Conservation (phyloP, 495 filamentous ascomycete genomes). For the Daldinia decipiens region DNA sequence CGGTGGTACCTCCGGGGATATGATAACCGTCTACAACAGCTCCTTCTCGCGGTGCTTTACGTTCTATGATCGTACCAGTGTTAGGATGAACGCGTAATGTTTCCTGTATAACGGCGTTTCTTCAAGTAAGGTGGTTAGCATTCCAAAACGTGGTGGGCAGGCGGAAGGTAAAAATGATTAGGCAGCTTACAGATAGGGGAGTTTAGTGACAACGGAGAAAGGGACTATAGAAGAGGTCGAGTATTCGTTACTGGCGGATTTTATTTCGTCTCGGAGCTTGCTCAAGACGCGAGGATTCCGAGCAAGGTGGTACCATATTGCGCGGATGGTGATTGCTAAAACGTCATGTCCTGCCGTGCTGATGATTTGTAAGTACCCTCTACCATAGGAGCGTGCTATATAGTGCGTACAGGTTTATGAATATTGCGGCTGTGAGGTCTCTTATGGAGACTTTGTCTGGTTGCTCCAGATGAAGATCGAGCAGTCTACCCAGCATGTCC, state of each 20-base stretch:
- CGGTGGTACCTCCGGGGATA: conserved; percentile 58
- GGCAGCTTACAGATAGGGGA: background rate
- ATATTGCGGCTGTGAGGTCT: background rate
- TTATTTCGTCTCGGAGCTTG: conserved; percentile 48
- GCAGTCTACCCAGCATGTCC: background rate
- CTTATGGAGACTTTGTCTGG: background rate
- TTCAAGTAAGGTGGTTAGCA: conserved; percentile 52
- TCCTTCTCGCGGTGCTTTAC: conserved; percentile 66
- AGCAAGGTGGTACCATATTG: conserved; percentile 63
- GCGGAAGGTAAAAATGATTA: background rate
- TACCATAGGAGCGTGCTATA: background rate
- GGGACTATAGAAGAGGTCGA: background rate
- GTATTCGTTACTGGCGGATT: background rate
- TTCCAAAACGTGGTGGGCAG: background rate
- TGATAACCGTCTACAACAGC: conserved; percentile 60
- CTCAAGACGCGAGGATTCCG: conserved; percentile 49
- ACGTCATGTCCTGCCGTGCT: conserved; percentile 60
- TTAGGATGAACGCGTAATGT: conserved; percentile 68
- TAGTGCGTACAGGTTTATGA: conserved; percentile 1
- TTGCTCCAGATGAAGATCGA: background rate
- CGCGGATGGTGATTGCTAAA: conserved; percentile 62
- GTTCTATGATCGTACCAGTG: conserved; percentile 65
- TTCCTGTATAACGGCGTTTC: conserved; percentile 73
- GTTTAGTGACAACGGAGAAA: background rate
- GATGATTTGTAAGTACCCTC: conserved; percentile 13